Evolutionary conservation across 768 basidiomycete genomes (phyloP), one percentile per base, ranked within the genome.

Genomic region (Tulasnella sp.): DNA sequence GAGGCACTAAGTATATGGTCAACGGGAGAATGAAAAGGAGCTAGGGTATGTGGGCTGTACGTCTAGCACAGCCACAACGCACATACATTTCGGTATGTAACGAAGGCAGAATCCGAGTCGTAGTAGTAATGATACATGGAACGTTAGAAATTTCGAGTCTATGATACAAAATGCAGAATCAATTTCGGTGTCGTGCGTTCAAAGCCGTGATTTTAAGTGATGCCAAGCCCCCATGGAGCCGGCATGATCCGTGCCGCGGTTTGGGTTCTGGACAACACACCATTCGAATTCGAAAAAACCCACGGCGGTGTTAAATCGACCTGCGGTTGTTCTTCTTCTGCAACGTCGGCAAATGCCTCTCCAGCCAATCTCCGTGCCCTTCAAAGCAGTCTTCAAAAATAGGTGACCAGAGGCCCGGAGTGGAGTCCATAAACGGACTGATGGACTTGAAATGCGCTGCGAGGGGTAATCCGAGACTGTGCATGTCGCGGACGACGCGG

Each of bases 1-100:
- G 73, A 74, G 37, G 38, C 49, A 74, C 54, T 74, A 74, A 58
- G 39, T 22, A 31, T n/a, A n/a, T n/a, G n/a, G n/a, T n/a, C n/a
- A n/a, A n/a, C n/a, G n/a, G n/a, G n/a, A n/a, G n/a, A n/a, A n/a
- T n/a, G n/a, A n/a, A n/a, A n/a, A n/a, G n/a, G 58, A 31, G 58
- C 31, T 31, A 64, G 58, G 58, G n/a, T n/a, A n/a, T n/a, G n/a
- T n/a, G n/a, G 25, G 31, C n/a, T 31, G 29, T 12, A 15, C 58
- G 1, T 64, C 58, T 2, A 64, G 58, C 29, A 12, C 58, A 31
- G 29, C 25, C 31, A 15, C 29, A 64, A 3, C 58, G 58, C 5
- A 64, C 58, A 64, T 64, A 64, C 58, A 64, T 64, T 64, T 25
- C 58, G 58, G 58, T 64, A 64, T 64, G 58, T n/a, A 25, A 64